Evolutionary conservation across 192 early-diverging fungal genomes (phyloP).

Genomic region (Backusella mclennaniae): DNA sequence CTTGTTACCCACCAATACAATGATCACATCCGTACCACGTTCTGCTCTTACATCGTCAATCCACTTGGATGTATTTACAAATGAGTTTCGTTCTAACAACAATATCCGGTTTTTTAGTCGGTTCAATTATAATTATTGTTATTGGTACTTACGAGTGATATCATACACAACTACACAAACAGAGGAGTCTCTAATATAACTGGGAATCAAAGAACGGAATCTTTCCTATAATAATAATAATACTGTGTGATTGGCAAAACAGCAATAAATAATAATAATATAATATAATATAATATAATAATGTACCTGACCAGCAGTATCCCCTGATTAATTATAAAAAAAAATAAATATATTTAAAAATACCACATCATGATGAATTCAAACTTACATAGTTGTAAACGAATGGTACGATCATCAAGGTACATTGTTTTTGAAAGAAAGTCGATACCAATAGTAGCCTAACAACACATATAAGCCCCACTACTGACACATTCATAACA

Average conservation of each 20-base stretch:
- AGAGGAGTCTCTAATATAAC: constrained; percentile 96
- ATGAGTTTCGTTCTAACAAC: constrained; percentile 84
- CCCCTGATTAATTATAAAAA: constrained; percentile 50
- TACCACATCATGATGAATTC: background rate
- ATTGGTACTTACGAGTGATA: constrained; percentile 63
- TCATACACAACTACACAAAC: constrained; percentile 93
- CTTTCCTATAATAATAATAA: constrained; percentile 67
- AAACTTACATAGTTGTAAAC: constrained; percentile 83
- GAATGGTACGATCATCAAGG: constrained; percentile 93
- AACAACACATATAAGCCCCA: background rate
- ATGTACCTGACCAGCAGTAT: constrained; percentile 93
- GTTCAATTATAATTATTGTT: constrained; percentile 22
- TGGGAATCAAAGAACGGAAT: constrained; percentile 94
- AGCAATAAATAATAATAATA: background rate
- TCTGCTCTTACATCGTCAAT: constrained; percentile 99
- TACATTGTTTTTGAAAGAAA: constrained; percentile 99
- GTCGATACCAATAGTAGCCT: constrained; percentile 98
- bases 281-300: background rate
- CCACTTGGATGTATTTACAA: constrained; percentile 97
- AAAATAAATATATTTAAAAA: background rate
- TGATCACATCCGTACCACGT: constrained; percentile 97
- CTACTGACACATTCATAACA: background rate
- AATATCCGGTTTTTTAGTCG: background rate
- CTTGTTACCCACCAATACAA: constrained; percentile 99
- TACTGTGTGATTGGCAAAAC: background rate